Percentiles rank a stretch among this genome's conserved stretches.
phyloP scores from a whole-genome alignment of 495 filamentous ascomycete species.

The Penicillium antarcticum region DNA sequence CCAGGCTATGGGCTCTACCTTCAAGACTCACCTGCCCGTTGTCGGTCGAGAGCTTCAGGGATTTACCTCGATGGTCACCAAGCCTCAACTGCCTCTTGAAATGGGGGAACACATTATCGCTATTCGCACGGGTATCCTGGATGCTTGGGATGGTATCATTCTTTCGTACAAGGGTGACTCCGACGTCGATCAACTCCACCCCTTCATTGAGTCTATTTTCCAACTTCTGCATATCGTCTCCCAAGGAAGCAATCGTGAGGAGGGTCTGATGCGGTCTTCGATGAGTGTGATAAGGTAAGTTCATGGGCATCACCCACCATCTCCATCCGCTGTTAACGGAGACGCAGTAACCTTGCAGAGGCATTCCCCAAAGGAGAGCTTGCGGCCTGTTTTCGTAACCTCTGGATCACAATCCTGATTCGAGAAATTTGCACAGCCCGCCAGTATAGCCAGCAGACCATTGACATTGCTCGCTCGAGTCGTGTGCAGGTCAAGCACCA shows the following conservation, averaged over 20 bases:
- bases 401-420: conserved; percentile 87
- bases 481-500: conserved; percentile 97
- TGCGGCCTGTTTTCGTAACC: conserved; percentile 74
- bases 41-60: conserved; percentile 93
- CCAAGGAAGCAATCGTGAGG: conserved; percentile 79
- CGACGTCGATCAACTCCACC: conserved; percentile 62
- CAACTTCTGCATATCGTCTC: conserved; percentile 78
- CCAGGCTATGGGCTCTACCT: conserved; percentile 89
- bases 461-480: conserved; percentile 94
- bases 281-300: conserved; percentile 80
- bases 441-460: conserved; percentile 76
- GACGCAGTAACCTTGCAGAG: conserved; percentile 75
- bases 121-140: conserved; percentile 97
- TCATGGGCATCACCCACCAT: no score
- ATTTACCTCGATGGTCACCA: conserved; percentile 73
- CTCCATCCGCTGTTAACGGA: no score
- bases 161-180: conserved; percentile 75
- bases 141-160: conserved; percentile 98
- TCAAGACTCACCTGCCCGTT: conserved; percentile 88
- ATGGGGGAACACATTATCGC: conserved; percentile 95
- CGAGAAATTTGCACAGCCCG: conserved; percentile 83
- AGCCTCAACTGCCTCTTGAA: conserved; percentile 70
- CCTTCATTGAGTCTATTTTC: conserved; percentile 85
- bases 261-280: conserved; percentile 81
- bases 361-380: conserved; percentile 90